Conservation (phyloP, 1,284 basidiomycete species). For the Phenoliferia sp. region DNA sequence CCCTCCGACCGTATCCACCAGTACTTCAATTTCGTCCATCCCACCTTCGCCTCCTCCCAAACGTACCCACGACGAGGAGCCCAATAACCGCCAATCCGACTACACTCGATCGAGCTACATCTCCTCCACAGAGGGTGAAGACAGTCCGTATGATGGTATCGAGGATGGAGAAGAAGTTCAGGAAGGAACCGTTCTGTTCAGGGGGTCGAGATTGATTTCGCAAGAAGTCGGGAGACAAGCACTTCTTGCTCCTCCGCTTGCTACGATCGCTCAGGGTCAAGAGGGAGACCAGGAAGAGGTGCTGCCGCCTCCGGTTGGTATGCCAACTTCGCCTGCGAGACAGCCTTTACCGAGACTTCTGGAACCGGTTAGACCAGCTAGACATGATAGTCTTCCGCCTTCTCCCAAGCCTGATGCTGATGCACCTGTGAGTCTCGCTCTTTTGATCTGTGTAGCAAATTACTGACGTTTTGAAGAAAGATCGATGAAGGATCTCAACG, state of each 20-base stretch:
- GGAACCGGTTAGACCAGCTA: not conserved
- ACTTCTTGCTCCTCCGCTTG: not conserved
- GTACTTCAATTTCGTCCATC: not conserved
- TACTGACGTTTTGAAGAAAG: too few species aligned
- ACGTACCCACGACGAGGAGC: not conserved
- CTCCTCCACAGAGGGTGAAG: not conserved
- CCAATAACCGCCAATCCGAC: not conserved
- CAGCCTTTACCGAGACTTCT: not conserved
- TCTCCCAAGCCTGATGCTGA: slow-evolving; percentile 24
- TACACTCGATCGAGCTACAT: not conserved
- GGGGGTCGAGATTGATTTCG: slow-evolving; percentile 6
- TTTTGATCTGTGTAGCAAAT: too few species aligned
- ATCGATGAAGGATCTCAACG: too few species aligned
- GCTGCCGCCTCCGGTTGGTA: too few species aligned
- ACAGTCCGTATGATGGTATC: slow-evolving; percentile 21
- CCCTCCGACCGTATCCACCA: too few species aligned
- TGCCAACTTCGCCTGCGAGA: not conserved
- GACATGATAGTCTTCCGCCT: slow-evolving; percentile 14
- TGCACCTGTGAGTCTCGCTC: slow-evolving; percentile 13
- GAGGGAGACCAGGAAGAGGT: too few species aligned
- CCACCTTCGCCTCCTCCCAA: slow-evolving; percentile 1
- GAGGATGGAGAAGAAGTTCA: slow-evolving; percentile 10
- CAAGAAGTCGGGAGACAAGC: not conserved
- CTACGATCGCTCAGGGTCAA: too few species aligned
- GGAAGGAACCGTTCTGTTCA: slow-evolving; percentile 16